These are phyloP conservation scores for Berkeleyomyces basicola DNA, from an alignment of 2,329 filamentous ascomycete genomes.

Conservation along the genomic window DNA sequence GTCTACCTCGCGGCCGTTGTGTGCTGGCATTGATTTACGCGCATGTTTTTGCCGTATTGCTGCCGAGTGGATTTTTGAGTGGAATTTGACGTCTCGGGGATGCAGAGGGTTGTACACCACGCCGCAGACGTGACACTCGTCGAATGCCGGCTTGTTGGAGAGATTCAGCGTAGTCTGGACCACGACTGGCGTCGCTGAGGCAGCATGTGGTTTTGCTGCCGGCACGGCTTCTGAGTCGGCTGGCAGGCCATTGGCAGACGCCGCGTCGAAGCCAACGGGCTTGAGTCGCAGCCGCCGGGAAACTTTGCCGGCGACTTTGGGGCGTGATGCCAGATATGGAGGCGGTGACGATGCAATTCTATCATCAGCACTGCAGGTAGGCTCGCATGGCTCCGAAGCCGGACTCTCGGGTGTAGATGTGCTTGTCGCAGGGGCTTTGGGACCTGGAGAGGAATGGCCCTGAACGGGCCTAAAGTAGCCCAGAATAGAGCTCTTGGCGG, in stretches of 20 bases:
- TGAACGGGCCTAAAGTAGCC: conserved; percentile 26
- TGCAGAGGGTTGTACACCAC: conserved; percentile 29
- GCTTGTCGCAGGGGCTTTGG: background rate
- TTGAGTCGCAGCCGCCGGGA: background rate
- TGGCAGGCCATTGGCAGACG: background rate
- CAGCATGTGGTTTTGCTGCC: background rate
- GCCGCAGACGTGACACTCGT: conserved; percentile 27
- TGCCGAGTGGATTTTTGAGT: conserved; percentile 24
- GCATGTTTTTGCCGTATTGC: conserved; percentile 19
- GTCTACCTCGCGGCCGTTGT: background rate
- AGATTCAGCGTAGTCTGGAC: conserved; percentile 30
- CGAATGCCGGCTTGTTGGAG: conserved; percentile 25
- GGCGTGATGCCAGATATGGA: background rate
- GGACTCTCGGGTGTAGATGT: background rate
- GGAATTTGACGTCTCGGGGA: conserved; percentile 28
- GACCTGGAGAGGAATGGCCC: background rate
- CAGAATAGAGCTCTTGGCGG: conserved; percentile 23
- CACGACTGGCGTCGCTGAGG: background rate
- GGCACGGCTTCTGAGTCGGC: background rate
- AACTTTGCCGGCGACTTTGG: background rate
- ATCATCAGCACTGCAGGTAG: background rate
- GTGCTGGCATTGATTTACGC: background rate
- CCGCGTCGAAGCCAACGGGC: background rate
- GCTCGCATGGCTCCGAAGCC: background rate
- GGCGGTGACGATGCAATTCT: background rate